Percentiles rank a stretch among this genome's conserved stretches.
These are phyloP conservation scores for Otatea glauca DNA, from an alignment of 176 grass and related monocot genomes.

Conservation along the genomic window DNA sequence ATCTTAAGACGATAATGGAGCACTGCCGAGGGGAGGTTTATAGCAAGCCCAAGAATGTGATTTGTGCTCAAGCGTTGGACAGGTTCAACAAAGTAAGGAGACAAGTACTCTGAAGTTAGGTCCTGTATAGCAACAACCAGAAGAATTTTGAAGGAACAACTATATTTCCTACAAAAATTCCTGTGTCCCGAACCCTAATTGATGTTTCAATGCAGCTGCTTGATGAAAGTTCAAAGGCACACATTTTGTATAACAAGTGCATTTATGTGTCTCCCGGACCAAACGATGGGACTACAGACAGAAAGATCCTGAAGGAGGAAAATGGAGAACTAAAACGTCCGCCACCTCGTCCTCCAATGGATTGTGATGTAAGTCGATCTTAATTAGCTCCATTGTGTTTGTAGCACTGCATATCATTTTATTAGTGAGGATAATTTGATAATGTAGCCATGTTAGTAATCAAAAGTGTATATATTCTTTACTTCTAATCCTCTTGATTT, in stretches of 20 bases:
- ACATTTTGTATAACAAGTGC: slow-evolving; percentile 59
- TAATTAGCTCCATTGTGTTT: no score
- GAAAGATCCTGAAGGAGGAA: slow-evolving; percentile 37
- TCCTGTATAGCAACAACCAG: no score
- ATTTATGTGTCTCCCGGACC: slow-evolving; percentile 11
- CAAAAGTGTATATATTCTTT: no score
- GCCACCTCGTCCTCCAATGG: slow-evolving; percentile 43
- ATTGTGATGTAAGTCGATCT: slow-evolving; percentile 26
- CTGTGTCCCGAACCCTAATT: no score
- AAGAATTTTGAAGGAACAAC: no score
- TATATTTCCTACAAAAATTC: no score
- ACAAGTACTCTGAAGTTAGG: no score
- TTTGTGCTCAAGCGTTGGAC: slow-evolving; percentile 38
- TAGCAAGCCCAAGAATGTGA: slow-evolving; percentile 12
- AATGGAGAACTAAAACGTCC: not conserved
- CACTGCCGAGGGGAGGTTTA: slow-evolving; percentile 54
- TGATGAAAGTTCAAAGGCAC: not conserved
- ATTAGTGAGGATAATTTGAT: no score
- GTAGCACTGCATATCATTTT: no score
- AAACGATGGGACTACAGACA: not conserved
- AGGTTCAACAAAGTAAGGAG: not conserved
- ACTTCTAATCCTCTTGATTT: no score
- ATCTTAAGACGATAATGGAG: slow-evolving; percentile 19
- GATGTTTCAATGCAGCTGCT: slow-evolving; percentile 35
- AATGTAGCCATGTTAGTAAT: no score